phyloP scores from a whole-genome alignment of 495 filamentous ascomycete species.

The Penicillium alfredii region DNA sequence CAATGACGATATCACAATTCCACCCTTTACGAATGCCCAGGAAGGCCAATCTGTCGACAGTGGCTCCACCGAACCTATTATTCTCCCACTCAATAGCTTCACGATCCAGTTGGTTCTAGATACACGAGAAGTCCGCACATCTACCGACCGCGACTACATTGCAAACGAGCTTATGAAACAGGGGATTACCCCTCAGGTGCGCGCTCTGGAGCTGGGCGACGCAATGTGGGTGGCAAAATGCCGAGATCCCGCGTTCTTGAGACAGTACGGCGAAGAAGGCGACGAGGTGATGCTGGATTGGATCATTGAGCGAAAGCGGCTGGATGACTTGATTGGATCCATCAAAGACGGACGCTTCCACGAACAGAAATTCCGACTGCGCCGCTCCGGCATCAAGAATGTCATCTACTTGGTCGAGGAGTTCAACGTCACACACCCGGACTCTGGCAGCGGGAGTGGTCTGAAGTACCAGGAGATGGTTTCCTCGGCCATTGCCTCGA shows the following conservation, averaged over 20 bases:
- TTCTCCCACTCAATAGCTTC: conserved; percentile 58
- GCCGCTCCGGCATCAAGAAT: conserved; percentile 63
- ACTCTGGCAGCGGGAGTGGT: conserved; percentile 26
- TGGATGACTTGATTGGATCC: conserved; percentile 72
- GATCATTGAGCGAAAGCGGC: conserved; percentile 76
- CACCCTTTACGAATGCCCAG: neutral
- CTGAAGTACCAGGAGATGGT: conserved; percentile 60
- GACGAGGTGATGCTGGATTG: conserved; percentile 73
- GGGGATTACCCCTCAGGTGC: conserved; percentile 58
- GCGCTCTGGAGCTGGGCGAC: conserved; percentile 68
- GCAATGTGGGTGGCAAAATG: conserved; percentile 76
- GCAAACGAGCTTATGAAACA: conserved; percentile 62
- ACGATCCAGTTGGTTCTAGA: conserved; percentile 71
- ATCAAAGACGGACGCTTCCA: conserved; percentile 81
- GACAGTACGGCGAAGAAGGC: conserved; percentile 55
- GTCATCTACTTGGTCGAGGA: conserved; percentile 82
- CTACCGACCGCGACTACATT: conserved; percentile 73
- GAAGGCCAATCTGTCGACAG: conserved; percentile 2
- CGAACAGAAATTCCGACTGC: conserved; percentile 79
- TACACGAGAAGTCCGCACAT: conserved; percentile 70
- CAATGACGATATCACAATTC: conserved; percentile 4
- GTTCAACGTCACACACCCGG: conserved; percentile 46
- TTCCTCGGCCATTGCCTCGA: conserved; percentile 68
- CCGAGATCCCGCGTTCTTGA: conserved; percentile 50
- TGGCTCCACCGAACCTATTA: conserved; percentile 43